phyloP scores from a whole-genome alignment of 352 stramenopile genomes.

The Phytophthora cryptogea region DNA sequence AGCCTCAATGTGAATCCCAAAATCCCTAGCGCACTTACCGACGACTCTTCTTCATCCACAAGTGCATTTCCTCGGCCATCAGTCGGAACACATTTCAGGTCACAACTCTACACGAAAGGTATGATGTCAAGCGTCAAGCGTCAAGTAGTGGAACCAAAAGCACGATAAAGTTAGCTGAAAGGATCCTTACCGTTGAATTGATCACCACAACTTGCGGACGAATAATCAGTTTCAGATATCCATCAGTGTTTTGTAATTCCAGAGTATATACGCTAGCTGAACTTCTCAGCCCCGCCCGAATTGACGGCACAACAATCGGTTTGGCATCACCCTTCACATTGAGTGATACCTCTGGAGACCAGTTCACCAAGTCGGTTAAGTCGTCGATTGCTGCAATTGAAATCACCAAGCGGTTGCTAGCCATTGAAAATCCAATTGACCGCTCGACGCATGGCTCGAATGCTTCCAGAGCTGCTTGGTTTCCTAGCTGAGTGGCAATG shows the following conservation, averaged over 20 bases:
- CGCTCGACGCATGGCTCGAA: conserved; percentile 25
- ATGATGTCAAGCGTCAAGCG: background rate
- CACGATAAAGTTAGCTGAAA: background rate
- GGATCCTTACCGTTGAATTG: conserved; percentile 55
- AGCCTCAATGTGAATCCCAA: background rate
- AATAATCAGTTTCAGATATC: conserved; percentile 43
- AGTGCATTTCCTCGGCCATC: conserved; percentile 28
- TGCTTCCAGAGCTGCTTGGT: conserved; percentile 15
- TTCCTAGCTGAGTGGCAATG: conserved; percentile 20
- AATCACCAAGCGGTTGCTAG: conserved; percentile 30
- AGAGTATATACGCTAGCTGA: conserved; percentile 40
- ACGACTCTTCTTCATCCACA: conserved; percentile 12
- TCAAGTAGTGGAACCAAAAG: conserved; percentile 9
- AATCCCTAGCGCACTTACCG: conserved; percentile 15
- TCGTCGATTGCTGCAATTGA: conserved; percentile 26
- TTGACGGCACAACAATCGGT: conserved; percentile 27
- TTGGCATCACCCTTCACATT: conserved; percentile 43
- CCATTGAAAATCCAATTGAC: conserved; percentile 30
- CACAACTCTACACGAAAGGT: conserved; percentile 19
- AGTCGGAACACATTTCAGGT: conserved; percentile 33
- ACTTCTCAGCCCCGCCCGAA: conserved; percentile 10
- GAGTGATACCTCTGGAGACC: conserved; percentile 38
- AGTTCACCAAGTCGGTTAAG: conserved; percentile 13
- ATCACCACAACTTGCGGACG: conserved; percentile 57
- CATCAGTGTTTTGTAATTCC: conserved; percentile 38